Evolutionary conservation across 441 rosid genomes (phyloP).

Genomic region (Hura crepitans): DNA sequence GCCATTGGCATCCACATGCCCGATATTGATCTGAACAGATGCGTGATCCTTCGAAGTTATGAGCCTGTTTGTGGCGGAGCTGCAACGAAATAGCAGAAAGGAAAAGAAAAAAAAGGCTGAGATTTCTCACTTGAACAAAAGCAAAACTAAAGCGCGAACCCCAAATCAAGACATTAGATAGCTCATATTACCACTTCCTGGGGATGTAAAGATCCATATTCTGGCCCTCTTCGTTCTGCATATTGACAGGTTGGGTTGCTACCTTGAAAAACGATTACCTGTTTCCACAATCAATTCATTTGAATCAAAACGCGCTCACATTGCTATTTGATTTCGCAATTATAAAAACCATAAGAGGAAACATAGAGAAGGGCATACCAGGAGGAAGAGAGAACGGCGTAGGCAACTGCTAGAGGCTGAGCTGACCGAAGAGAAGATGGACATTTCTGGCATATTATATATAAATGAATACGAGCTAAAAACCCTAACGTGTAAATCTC

Average conservation of each 20-base stretch:
- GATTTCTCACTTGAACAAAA: neutral
- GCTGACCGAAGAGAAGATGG: neutral
- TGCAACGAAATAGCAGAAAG: conserved; percentile 25
- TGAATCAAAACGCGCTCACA: neutral
- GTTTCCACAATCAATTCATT: neutral
- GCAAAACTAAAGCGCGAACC: neutral
- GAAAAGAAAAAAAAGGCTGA: neutral
- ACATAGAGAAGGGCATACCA: neutral
- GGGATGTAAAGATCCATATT: conserved; percentile 84
- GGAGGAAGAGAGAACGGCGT: neutral
- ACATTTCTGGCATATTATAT: neutral
- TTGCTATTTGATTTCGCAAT: too few species aligned
- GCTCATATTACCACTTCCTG: conserved; percentile 60
- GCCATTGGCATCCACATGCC: conserved; percentile 79
- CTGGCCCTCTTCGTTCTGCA: conserved; percentile 94
- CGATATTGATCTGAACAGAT: conserved; percentile 78
- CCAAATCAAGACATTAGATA: neutral
- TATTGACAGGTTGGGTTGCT: conserved; percentile 34
- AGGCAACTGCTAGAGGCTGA: neutral
- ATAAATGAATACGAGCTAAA: neutral
- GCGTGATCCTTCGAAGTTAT: conserved; percentile 95
- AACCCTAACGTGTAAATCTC: conserved; percentile 7
- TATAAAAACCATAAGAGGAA: too few species aligned
- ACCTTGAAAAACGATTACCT: conserved; percentile 25
- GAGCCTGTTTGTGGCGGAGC: conserved; percentile 88